Evolutionary conservation across 148 eudicot genomes (phyloP).

Genomic region (Oxyria digyna): DNA sequence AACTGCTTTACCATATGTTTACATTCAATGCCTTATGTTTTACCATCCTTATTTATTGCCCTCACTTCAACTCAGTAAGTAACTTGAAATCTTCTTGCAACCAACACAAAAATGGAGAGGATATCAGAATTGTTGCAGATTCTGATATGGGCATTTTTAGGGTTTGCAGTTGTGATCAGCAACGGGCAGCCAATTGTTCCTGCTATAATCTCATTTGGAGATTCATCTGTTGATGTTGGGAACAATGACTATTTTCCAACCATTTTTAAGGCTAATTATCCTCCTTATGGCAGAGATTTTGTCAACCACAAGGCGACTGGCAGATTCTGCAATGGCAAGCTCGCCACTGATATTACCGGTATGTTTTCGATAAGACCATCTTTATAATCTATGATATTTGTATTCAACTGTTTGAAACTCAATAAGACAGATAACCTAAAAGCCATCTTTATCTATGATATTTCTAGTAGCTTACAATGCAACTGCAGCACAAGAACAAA

Average conservation of each 20-base stretch:
- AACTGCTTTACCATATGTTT: background rate
- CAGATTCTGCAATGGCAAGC: slow-evolving; percentile 91
- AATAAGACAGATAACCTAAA: too few relatives aligned
- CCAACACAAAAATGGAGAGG: background rate
- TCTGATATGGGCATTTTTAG: slow-evolving; percentile 7
- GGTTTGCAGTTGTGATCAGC: slow-evolving; percentile 10
- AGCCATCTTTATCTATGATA: too few relatives aligned
- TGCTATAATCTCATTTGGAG: slow-evolving; percentile 78
- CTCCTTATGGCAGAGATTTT: slow-evolving; percentile 90
- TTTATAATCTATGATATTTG: too few relatives aligned
- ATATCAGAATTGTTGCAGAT: slow-evolving; percentile 8
- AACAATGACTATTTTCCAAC: slow-evolving; percentile 78
- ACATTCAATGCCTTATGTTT: background rate
- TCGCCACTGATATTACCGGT: slow-evolving; percentile 97
- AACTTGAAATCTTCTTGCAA: background rate
- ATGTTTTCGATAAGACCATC: too few relatives aligned
- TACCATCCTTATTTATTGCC: background rate
- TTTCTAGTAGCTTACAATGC: too few relatives aligned
- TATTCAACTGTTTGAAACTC: too few relatives aligned
- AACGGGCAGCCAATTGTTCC: slow-evolving; percentile 69
- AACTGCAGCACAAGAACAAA: too few relatives aligned
- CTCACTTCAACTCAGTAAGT: background rate
- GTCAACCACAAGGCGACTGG: slow-evolving; percentile 60
- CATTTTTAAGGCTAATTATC: slow-evolving; percentile 72
- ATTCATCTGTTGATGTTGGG: slow-evolving; percentile 81